A percentile compares a stretch with the other conserved stretches of the same genome.
Conservation (phyloP, 768 basidiomycete species). For the Termitomyces eurrhizus region DNA sequence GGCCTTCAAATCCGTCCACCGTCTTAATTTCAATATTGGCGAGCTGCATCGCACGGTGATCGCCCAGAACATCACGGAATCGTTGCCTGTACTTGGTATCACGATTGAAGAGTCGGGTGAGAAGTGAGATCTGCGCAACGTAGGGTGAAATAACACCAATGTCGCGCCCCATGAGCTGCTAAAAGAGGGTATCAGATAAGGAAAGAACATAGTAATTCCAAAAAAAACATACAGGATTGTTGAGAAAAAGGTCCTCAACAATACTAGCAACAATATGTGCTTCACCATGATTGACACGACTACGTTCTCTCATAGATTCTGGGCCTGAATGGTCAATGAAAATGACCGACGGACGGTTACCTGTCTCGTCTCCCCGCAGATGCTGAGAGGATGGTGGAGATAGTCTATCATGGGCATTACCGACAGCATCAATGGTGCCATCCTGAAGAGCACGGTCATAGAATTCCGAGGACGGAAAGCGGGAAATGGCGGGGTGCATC, state of each 20-base stretch:
- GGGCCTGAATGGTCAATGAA: slow-evolving; percentile 78
- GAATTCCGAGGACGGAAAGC: slow-evolving; percentile 82
- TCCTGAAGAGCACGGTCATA: slow-evolving; percentile 69
- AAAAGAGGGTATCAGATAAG: slow-evolving; percentile 3
- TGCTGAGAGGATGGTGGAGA: slow-evolving; percentile 61
- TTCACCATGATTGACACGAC: slow-evolving; percentile 75
- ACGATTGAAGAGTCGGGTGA: slow-evolving; percentile 61
- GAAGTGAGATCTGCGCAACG: slow-evolving; percentile 75
- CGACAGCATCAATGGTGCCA: slow-evolving; percentile 61
- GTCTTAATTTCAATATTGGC: slow-evolving; percentile 80
- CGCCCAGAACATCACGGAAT: slow-evolving; percentile 59
- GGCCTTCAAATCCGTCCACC: slow-evolving; percentile 92
- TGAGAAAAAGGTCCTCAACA: slow-evolving; percentile 75
- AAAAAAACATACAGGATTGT: slow-evolving; percentile 55
- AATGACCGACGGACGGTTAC: slow-evolving; percentile 56
- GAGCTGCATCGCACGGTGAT: slow-evolving; percentile 62
- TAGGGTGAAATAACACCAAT: slow-evolving; percentile 96
- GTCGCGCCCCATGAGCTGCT: slow-evolving; percentile 65
- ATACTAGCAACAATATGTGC: slow-evolving; percentile 74
- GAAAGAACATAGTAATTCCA: slow-evolving; percentile 7
- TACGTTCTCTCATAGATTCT: slow-evolving; percentile 67
- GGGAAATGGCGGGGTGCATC: slow-evolving; percentile 90
- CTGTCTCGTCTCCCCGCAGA: slow-evolving; percentile 35
- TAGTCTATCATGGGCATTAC: slow-evolving; percentile 47
- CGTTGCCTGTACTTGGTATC: slow-evolving; percentile 49